phyloP scores from a whole-genome alignment of 495 filamentous ascomycete genomes.

The Penicillium paradoxum region DNA sequence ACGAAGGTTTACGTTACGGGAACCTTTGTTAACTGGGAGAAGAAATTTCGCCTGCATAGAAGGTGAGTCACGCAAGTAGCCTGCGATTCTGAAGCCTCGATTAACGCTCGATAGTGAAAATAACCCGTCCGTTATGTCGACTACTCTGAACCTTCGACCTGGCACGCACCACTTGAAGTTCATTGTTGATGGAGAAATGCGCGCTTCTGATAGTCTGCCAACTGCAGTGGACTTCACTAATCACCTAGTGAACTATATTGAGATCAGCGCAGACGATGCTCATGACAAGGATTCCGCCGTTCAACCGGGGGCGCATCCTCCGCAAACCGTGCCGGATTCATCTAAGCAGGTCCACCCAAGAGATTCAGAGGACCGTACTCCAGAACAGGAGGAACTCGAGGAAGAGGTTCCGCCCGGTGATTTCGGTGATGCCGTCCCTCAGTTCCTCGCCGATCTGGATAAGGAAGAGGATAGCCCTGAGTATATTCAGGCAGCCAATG shows the following conservation, averaged over 20 bases:
- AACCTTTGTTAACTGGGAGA: conserved; percentile 93
- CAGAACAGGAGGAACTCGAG: conserved; percentile 43
- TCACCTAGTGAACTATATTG: conserved; percentile 95
- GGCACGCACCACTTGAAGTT: conserved; percentile 97
- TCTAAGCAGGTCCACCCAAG: conserved; percentile 30
- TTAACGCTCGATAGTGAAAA: conserved; percentile 30
- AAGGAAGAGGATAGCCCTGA: conserved; percentile 67
- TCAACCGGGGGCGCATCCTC: conserved; percentile 40
- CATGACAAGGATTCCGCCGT: conserved; percentile 26
- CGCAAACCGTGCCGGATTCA: conserved; percentile 41
- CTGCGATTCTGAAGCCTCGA: background rate
- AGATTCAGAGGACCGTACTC: conserved; percentile 38
- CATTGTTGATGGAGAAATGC: conserved; percentile 90
- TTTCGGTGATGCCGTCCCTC: conserved; percentile 62
- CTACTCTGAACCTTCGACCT: conserved; percentile 74
- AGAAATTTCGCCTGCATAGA: conserved; percentile 79
- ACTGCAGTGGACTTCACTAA: conserved; percentile 97
- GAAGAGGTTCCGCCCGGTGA: conserved; percentile 45
- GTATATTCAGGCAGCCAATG: conserved; percentile 64
- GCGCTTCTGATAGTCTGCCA: conserved; percentile 75
- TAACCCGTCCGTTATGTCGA: conserved; percentile 55
- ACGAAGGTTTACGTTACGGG: conserved; percentile 94
- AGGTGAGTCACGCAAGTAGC: conserved; percentile 47
- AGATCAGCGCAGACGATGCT: conserved; percentile 74
- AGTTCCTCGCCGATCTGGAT: conserved; percentile 81